Evolutionary conservation across 1,284 basidiomycete genomes (phyloP), one percentile per base, ranked within the genome.

Genomic region (Marasmius fiardii): DNA sequence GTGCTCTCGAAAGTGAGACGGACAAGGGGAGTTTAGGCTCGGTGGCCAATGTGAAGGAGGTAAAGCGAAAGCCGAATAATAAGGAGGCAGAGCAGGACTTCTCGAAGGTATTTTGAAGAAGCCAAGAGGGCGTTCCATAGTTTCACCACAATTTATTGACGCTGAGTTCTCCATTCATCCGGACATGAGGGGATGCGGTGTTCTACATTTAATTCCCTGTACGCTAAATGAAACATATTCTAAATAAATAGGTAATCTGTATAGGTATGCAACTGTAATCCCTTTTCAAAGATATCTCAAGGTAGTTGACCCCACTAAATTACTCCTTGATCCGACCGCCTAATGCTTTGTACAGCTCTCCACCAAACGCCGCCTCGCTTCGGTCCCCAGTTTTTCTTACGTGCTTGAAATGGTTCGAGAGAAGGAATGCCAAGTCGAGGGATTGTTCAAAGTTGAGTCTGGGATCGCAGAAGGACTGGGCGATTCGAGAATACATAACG

Each of bases 361-460:
- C 69, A 14, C 11, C 8, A 11, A 49, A 31, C n/a, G 59, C 56
- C 14, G 61, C 61, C 2, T 49, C 66, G 41, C 67, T 67, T 8
- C 62, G 57, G 11, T 61, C 41, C 37, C 62, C 60, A 34, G 74
- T 76, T 31, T 67, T 66, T 18, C 85, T 74, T 60, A 83, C 79
- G 60, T 86, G 82, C 64, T 90, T 90, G 75, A 88, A 86, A 65
- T 88, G 79, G 62, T 92, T 85, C 11, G 89, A 90, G 60, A 92
- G 78, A 54, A 92, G 72, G 74, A 92, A 92, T 0, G 89, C 89
- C 16, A 92, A 80, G 61, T 92, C 89, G 28, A 92, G 76, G 51
- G 86, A 88, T 66, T 92, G 90, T 67, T 92, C 90, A 58, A 92
- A 91, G 65, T 92, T 92, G 55, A 92, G 71, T 51, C 90, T 74